Evolutionary conservation across 2,329 filamentous ascomycete species (phyloP), one percentile per base, ranked within the genome.

Genomic region (Fusarium odoratissimum): DNA sequence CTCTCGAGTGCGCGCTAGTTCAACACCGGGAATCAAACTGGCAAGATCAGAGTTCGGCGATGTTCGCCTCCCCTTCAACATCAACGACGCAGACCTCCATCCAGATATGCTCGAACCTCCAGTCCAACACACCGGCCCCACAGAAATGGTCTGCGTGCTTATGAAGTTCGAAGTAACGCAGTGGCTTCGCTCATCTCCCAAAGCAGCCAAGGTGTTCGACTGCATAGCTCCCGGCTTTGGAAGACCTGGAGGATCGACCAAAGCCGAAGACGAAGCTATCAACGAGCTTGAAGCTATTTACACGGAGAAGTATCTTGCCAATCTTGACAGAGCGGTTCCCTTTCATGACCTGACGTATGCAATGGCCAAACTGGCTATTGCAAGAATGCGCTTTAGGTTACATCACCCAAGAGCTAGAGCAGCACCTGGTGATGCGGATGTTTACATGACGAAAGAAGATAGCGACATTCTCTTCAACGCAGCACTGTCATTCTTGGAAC

Each of bases 61-160:
- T 16, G n/a, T 71, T 5, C 68, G 72, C 33, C 82, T 87, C 74
- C 88, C 89, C 2, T 79, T 88, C 5, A 91, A 91, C 62, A 79
- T 90, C 55, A 86, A 90, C 58, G 89, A 91, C 68, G 76, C 76
- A 9, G 86, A 89, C 42, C 77, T 91, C 5, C 78, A 82, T n/a
- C 87, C 87, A 0, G 81, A 82, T 10, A 88, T 87, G 84, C 79
- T 76, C 1, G 82, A 84, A 1, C 82, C 85, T 2, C 87, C 87
- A 0, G 55, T 79, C 4, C 83, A 86, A 25, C 81, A 86, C 13
- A 71, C 75, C 1, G 85, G 86, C 0, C 88, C 88, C 55, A 90
- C 89, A 0, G 87, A 90, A 62, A 90, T 90, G 85, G 84, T 87
- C 0, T 88, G 52, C 4, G 70, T 78, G 0, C 10, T 78, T 44